phyloP scores from a whole-genome alignment of 768 basidiomycete species.

The Candolleomyces eurysporus region DNA sequence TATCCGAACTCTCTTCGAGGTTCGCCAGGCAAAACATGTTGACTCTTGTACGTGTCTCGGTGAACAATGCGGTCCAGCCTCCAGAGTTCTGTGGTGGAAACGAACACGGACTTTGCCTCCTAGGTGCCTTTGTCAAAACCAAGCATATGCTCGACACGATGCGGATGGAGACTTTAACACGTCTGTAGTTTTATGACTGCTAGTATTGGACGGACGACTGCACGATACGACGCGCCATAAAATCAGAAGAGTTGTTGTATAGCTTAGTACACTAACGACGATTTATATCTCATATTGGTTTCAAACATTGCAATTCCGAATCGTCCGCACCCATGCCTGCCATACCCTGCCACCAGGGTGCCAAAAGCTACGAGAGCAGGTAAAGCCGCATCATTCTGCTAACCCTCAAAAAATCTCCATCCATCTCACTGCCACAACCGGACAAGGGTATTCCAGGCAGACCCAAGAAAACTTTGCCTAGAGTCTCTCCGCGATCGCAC shows the following conservation, averaged over 20 bases:
- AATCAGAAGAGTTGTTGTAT: too few species aligned
- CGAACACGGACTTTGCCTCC: slow-evolving; percentile 56
- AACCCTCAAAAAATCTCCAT: background rate
- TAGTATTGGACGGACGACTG: too few species aligned
- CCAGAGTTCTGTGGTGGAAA: slow-evolving; percentile 57
- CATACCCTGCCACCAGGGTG: too few species aligned
- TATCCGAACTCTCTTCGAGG: background rate
- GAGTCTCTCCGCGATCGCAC: background rate
- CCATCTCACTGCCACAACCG: background rate
- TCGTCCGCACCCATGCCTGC: too few species aligned
- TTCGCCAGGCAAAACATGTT: slow-evolving; percentile 14
- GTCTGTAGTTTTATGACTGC: too few species aligned
- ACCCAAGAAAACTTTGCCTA: background rate
- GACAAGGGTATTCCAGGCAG: background rate
- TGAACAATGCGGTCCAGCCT: slow-evolving; percentile 71
- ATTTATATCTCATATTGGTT: too few species aligned
- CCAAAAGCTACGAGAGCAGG: background rate
- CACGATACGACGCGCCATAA: too few species aligned
- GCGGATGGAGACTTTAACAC: too few species aligned
- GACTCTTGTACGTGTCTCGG: slow-evolving; percentile 68
- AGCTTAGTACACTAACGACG: too few species aligned
- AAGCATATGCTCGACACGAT: slow-evolving; percentile 70
- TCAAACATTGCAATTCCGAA: too few species aligned
- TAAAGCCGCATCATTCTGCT: background rate
- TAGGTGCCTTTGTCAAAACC: slow-evolving; percentile 68